Evolutionary conservation across 257 asterid species (phyloP).

Genomic region (Solanum sitiens): DNA sequence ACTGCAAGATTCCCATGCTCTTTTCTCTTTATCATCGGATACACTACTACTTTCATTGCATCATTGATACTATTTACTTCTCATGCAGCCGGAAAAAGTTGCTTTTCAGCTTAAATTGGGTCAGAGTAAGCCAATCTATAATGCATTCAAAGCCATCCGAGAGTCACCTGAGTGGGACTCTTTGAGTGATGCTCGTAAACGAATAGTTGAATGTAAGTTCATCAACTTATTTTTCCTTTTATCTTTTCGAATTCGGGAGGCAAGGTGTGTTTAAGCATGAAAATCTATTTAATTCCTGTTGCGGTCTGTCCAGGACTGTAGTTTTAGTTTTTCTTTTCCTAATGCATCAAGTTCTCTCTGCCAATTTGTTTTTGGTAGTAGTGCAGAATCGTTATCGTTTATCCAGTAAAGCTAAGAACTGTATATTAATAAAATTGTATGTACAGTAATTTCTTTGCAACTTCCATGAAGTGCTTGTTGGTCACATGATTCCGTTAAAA

Average conservation of each 20-base stretch:
- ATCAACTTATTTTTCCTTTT: background rate
- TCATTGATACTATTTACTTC: background rate
- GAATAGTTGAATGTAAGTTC: conserved; percentile 76
- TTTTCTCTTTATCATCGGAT: background rate
- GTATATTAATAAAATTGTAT: background rate
- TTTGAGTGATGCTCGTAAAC: conserved; percentile 78
- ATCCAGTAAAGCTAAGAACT: background rate
- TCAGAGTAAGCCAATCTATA: conserved; percentile 88
- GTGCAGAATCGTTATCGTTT: background rate
- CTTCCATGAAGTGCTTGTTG: background rate
- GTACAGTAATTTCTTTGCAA: background rate
- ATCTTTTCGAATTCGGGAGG: background rate
- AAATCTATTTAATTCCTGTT: background rate
- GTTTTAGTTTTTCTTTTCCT: background rate
- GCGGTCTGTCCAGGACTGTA: background rate
- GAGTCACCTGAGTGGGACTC: conserved; percentile 76
- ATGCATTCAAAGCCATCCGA: conserved; percentile 74
- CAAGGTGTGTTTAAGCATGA: background rate
- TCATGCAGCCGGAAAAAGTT: conserved; percentile 83
- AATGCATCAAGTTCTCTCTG: background rate
- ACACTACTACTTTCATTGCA: background rate
- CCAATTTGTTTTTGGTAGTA: background rate
- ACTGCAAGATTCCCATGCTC: background rate
- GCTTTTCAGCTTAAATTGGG: conserved; percentile 76
- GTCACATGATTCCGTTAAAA: background rate